phyloP scores from a whole-genome alignment of 2,329 filamentous ascomycete genomes.

The Penicillium occitanis region DNA sequence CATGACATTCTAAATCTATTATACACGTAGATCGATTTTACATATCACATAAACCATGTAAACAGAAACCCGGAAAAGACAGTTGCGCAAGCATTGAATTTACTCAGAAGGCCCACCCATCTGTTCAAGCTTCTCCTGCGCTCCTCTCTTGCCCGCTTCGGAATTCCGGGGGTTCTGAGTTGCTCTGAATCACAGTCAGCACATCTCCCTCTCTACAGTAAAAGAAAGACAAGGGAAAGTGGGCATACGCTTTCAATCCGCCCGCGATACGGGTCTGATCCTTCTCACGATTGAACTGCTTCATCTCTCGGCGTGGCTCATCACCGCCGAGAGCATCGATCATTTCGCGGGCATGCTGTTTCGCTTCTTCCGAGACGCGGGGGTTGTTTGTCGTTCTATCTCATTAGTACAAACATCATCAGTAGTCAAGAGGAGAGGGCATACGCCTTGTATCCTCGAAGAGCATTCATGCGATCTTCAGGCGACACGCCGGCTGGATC shows the following conservation, averaged over 20 bases:
- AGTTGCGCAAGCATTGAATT: neutral
- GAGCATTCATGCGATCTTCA: conserved; percentile 23
- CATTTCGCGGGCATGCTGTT: conserved; percentile 25
- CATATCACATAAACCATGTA: neutral
- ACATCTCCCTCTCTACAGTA: neutral
- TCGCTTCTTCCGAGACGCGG: conserved; percentile 25
- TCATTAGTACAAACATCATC: neutral
- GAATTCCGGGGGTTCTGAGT: conserved; percentile 27
- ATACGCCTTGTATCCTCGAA: conserved; percentile 25
- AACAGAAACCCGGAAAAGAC: neutral
- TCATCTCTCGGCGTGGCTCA: conserved; percentile 23
- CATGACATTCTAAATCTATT: neutral
- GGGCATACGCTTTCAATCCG: conserved; percentile 27
- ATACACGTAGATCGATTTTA: neutral
- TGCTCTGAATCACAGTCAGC: conserved; percentile 18
- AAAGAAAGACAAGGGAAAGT: neutral
- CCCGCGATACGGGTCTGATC: conserved; percentile 23
- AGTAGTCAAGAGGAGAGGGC: neutral
- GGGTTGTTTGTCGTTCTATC: conserved; percentile 26
- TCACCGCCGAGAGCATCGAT: conserved; percentile 24
- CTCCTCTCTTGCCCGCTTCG: conserved; percentile 29
- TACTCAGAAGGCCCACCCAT: conserved; percentile 19
- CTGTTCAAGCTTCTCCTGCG: conserved; percentile 23
- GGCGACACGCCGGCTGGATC: conserved; percentile 21
- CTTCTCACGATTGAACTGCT: conserved; percentile 22